Evolutionary conservation across 2,329 filamentous ascomycete species (phyloP).

Genomic region (Rutstroemia sp.): DNA sequence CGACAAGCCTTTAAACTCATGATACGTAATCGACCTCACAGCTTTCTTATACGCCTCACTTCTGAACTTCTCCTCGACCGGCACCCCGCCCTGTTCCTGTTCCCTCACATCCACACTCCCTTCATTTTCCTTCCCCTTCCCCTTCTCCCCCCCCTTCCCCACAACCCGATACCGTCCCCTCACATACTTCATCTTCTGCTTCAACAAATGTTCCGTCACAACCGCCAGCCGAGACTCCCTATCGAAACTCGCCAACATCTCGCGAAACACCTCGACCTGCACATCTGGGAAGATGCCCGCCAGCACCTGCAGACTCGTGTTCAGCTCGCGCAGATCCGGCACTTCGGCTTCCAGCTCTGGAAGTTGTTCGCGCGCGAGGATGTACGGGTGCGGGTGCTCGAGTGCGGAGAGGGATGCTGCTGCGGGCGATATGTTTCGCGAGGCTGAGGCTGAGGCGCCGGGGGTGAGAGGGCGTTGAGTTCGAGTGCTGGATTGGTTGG

Average conservation of each 20-base stretch:
- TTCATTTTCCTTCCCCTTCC: constrained; percentile 20
- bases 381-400: constrained; percentile 33
- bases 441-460: constrained; percentile 8
- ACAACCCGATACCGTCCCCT: constrained; percentile 56
- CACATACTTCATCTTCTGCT: constrained; percentile 62
- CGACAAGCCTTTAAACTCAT: constrained; percentile 69
- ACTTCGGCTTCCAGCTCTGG: constrained; percentile 40
- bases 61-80: constrained; percentile 59
- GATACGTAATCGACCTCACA: constrained; percentile 58
- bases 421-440: constrained; percentile 27
- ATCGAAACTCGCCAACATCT: constrained; percentile 69
- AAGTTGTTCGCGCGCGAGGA: constrained; percentile 50
- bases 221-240: constrained; percentile 70
- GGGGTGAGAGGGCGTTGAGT: constrained; percentile 17
- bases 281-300: constrained; percentile 70
- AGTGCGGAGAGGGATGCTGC: constrained; percentile 13
- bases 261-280: constrained; percentile 75
- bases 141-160: constrained; percentile 25
- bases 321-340: constrained; percentile 61
- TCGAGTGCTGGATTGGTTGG: constrained; percentile 30
- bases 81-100: constrained; percentile 31
- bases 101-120: no score
- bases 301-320: constrained; percentile 60
- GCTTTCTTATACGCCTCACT: constrained; percentile 60
- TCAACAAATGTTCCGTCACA: constrained; percentile 69